phyloP scores from a whole-genome alignment of 2,329 filamentous ascomycete species.

The Microsporum audouinii region DNA sequence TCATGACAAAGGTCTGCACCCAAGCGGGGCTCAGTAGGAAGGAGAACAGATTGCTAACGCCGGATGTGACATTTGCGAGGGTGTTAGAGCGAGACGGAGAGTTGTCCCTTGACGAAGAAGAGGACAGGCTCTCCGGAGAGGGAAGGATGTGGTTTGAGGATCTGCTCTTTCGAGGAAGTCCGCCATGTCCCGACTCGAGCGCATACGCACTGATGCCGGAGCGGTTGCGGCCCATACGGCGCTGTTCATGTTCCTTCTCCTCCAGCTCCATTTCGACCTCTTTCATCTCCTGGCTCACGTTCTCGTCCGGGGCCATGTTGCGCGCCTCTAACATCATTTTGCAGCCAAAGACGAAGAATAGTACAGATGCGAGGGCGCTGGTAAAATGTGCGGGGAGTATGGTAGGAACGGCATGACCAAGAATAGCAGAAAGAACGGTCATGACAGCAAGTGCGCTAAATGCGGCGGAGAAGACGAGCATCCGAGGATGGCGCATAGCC shows the following conservation, averaged over 20 bases:
- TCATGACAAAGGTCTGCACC: conserved; percentile 99
- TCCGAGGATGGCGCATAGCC: conserved; percentile 94
- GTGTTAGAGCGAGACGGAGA: conserved; percentile 39
- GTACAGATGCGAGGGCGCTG: conserved; percentile 67
- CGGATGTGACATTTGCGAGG: conserved; percentile 41
- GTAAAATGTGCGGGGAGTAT: conserved; percentile 85
- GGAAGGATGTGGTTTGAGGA: conserved; percentile 60
- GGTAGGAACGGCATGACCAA: conserved; percentile 84
- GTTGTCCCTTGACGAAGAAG: conserved; percentile 54
- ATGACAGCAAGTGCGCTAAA: conserved; percentile 83
- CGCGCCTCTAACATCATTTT: conserved; percentile 78
- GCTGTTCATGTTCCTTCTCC: conserved; percentile 73
- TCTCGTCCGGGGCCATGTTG: conserved; percentile 78
- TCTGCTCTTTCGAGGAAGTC: conserved; percentile 52
- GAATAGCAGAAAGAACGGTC: conserved; percentile 84
- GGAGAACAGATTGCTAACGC: conserved; percentile 75
- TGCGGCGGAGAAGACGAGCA: conserved; percentile 91
- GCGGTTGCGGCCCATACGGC: conserved; percentile 53
- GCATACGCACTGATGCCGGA: conserved; percentile 63
- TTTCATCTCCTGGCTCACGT: conserved; percentile 92
- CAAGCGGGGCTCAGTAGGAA: conserved; percentile 87
- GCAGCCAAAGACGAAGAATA: conserved; percentile 83
- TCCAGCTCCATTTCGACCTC: conserved; percentile 91
- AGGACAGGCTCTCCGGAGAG: conserved; percentile 69
- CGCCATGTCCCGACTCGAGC: conserved; percentile 66